These are phyloP conservation scores for Geotrichum bryndzae DNA, from an alignment of 1,139 yeast genomes.

Conservation along the genomic window DNA sequence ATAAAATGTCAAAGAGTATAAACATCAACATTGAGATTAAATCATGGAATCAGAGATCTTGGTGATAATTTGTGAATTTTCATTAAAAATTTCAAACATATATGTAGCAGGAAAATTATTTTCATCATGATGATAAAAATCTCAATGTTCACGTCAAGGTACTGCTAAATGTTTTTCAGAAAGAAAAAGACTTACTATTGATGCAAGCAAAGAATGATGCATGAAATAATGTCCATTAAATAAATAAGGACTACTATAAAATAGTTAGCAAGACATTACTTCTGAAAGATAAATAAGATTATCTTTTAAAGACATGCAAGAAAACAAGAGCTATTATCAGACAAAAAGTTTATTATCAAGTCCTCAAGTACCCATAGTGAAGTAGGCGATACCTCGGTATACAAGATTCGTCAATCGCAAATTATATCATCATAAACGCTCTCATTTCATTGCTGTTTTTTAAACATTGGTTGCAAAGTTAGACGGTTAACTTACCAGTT, in stretches of 20 bases:
- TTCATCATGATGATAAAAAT: conserved; percentile 4
- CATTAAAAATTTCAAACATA: conserved; percentile 6
- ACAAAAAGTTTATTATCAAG: conserved; percentile 9
- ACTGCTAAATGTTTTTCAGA: neutral
- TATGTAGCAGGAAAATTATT: conserved; percentile 10
- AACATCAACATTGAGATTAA: neutral
- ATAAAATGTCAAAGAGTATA: neutral
- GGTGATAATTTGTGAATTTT: conserved; percentile 13
- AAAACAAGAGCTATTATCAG: neutral
- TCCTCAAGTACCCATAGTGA: conserved; percentile 10
- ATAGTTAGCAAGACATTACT: neutral
- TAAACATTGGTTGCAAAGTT: neutral
- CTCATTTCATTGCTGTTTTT: neutral
- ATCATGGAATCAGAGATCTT: conserved; percentile 13
- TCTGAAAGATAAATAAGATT: neutral
- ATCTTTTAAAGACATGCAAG: neutral
- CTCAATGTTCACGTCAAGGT: neutral
- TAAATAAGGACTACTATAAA: neutral
- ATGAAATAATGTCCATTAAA: neutral
- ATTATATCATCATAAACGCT: conserved; percentile 9
- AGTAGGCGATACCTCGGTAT: conserved; percentile 8
- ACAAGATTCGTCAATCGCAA: conserved; percentile 14
- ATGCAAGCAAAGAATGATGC: neutral
- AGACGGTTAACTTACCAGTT: neutral
- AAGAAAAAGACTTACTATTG: neutral